phyloP scores from a whole-genome alignment of 2,329 filamentous ascomycete species.

The Colletotrichum simmondsii region DNA sequence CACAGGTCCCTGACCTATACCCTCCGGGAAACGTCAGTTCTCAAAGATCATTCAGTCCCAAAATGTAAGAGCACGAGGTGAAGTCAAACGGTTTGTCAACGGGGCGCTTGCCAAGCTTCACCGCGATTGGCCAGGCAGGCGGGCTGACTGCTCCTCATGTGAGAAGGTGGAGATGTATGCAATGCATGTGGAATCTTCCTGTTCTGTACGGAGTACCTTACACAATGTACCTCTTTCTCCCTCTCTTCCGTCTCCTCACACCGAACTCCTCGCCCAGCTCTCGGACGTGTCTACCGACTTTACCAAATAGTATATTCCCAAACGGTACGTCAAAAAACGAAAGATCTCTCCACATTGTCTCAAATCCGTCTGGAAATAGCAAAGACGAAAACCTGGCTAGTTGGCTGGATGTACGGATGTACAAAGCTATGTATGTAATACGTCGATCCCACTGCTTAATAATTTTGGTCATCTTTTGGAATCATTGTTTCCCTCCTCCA shows the following conservation, averaged over 20 bases:
- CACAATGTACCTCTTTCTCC: not conserved
- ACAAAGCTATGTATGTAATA: not conserved
- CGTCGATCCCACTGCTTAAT: not conserved
- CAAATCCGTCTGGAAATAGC: too few relatives aligned
- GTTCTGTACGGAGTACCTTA: too few relatives aligned
- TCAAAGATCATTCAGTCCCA: not conserved
- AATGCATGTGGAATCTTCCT: conserved; percentile 7
- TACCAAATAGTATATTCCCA: too few relatives aligned
- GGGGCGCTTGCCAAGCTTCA: not conserved
- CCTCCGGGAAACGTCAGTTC: too few relatives aligned
- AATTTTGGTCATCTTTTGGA: not conserved
- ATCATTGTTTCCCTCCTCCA: not conserved
- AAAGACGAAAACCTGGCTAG: too few relatives aligned
- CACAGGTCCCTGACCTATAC: too few relatives aligned
- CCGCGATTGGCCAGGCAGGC: not conserved
- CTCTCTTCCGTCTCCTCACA: too few relatives aligned
- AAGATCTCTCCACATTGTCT: too few relatives aligned
- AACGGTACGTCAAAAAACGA: too few relatives aligned
- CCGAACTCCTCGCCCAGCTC: too few relatives aligned
- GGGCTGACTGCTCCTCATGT: not conserved
- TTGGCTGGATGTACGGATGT: not conserved
- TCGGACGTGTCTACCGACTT: too few relatives aligned
- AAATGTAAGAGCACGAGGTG: not conserved
- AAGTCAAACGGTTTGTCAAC: not conserved
- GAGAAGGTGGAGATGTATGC: not conserved